A percentile compares a stretch with the other conserved stretches of the same genome.
These are phyloP conservation scores for Dendrocalamus latiflorus DNA, from an alignment of 202 grass and related monocot species.

Conservation along the genomic window DNA sequence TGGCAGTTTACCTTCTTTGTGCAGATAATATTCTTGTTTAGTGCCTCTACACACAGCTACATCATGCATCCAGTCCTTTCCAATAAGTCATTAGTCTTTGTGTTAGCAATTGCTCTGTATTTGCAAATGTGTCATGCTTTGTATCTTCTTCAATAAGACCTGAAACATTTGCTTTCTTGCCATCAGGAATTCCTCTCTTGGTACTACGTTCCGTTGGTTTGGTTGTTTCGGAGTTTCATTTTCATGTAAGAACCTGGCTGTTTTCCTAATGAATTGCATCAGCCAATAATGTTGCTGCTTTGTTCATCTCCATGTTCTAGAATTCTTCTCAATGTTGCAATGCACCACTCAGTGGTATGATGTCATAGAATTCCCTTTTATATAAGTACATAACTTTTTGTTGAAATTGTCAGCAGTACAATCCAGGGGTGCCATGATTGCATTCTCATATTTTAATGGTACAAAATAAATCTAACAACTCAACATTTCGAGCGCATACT, in stretches of 20 bases:
- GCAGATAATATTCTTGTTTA: background rate
- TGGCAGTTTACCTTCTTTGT: background rate
- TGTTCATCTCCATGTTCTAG: background rate
- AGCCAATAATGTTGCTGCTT: background rate
- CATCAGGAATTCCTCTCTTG: background rate
- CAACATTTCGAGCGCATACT: too few species aligned
- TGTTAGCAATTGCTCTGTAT: too few species aligned
- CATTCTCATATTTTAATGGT: too few species aligned
- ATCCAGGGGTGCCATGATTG: too few species aligned
- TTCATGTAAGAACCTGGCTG: too few species aligned
- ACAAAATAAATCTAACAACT: too few species aligned
- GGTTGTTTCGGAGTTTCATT: too few species aligned
- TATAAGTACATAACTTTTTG: too few species aligned
- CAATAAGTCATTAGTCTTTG: background rate
- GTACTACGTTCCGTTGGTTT: background rate
- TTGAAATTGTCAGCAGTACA: too few species aligned
- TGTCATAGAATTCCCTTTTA: background rate
- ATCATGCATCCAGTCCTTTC: background rate
- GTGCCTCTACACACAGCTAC: background rate
- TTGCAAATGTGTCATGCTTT: background rate
- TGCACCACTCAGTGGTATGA: background rate
- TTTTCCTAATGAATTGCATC: background rate
- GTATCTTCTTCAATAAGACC: background rate
- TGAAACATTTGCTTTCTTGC: background rate
- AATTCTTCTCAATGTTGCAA: background rate